phyloP scores from a whole-genome alignment of 805 yeast species.

The Kazachstania kunashirensis region DNA sequence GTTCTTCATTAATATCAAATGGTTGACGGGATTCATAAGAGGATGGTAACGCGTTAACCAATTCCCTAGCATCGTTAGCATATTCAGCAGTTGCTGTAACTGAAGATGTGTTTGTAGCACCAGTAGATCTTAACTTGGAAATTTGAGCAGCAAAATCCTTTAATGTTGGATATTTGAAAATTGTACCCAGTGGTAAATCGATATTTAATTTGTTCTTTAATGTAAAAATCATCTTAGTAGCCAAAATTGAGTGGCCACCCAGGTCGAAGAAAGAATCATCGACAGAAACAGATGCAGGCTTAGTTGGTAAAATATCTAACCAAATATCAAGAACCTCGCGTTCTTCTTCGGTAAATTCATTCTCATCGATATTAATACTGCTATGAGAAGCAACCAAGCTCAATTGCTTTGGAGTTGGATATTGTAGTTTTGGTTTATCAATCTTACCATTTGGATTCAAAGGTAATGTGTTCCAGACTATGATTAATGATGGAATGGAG shows the following conservation, averaged over 20 bases:
- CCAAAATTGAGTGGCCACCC: constrained; percentile 96
- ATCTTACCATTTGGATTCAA: constrained; percentile 97
- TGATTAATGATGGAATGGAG: constrained; percentile 86
- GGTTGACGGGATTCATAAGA: constrained; percentile 37
- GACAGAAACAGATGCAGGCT: constrained; percentile 67
- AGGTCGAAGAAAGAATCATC: constrained; percentile 90
- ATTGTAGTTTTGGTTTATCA: constrained; percentile 93
- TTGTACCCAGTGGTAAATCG: constrained; percentile 81
- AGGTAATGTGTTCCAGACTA: constrained; percentile 79
- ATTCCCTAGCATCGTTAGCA: constrained; percentile 61
- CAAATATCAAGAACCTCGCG: constrained; percentile 68
- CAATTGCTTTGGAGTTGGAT: constrained; percentile 84
- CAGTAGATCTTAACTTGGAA: constrained; percentile 42
- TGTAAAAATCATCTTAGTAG: constrained; percentile 93
- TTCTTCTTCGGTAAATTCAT: constrained; percentile 56
- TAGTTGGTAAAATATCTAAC: constrained; percentile 75
- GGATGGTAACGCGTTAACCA: constrained; percentile 33
- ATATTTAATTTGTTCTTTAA: constrained; percentile 67
- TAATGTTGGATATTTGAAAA: constrained; percentile 84
- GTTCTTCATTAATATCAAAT: constrained; percentile 20
- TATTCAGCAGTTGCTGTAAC: constrained; percentile 36
- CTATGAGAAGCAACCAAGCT: constrained; percentile 56
- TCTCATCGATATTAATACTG: constrained; percentile 35
- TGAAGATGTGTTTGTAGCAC: constrained; percentile 28
- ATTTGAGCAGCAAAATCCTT: constrained; percentile 68